Evolutionary conservation across 805 yeast species (phyloP).

Genomic region (Wickerhamomyces pijperi): DNA sequence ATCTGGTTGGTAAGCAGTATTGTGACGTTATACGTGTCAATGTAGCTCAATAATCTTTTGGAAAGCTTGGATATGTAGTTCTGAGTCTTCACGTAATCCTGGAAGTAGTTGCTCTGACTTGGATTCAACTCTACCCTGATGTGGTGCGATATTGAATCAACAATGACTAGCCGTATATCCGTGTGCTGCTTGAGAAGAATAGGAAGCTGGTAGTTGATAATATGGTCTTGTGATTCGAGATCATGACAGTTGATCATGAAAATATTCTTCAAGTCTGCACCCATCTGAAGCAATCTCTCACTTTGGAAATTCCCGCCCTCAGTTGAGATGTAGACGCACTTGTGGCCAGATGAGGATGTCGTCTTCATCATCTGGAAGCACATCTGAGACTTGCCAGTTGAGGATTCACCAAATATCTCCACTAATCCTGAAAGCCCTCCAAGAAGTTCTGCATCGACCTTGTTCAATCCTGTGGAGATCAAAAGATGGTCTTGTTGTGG

Average conservation of each 20-base stretch:
- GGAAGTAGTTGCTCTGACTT: conserved; percentile 6
- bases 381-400: conserved; percentile 80
- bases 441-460: conserved; percentile 35
- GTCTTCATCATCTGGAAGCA: conserved; percentile 53
- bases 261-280: conserved; percentile 27
- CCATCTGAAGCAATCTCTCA: conserved; percentile 42
- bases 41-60: conserved; percentile 36
- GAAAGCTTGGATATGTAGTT: conserved; percentile 32
- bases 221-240: conserved; percentile 64
- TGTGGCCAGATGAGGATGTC: conserved; percentile 45
- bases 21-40: conserved; percentile 39
- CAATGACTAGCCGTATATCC: conserved; percentile 42
- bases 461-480: conserved; percentile 43
- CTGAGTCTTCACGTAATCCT: conserved; percentile 28
- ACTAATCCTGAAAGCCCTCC: conserved; percentile 54
- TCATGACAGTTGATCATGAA: conserved; percentile 51
- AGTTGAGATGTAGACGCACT: conserved; percentile 67
- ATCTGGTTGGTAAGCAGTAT: conserved; percentile 74
- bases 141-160: conserved; percentile 83
- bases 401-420: conserved; percentile 77
- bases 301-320: conserved; percentile 61
- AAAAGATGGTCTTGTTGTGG: conserved; percentile 7
- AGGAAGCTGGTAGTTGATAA: conserved; percentile 61
- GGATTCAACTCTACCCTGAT: conserved; percentile 47
- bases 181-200: conserved; percentile 29